Evolutionary conservation across 2,329 filamentous ascomycete genomes (phyloP).

Genomic region (Hirsutella rhossiliensis): DNA sequence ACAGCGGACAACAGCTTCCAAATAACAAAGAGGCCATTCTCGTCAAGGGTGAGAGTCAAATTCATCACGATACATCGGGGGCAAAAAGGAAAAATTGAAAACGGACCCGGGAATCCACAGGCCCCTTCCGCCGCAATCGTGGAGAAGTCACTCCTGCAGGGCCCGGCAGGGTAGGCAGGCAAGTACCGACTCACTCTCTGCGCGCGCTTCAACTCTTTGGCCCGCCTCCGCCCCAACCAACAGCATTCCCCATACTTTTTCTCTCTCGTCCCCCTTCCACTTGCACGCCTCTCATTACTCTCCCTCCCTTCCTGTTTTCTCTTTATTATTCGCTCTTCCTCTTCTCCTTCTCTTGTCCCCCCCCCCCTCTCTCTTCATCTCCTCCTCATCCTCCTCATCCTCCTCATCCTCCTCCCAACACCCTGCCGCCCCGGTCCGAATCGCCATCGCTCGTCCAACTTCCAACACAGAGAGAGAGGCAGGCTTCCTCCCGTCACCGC

Average conservation of each 20-base stretch:
- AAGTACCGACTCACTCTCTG: neutral
- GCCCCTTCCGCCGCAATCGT: no score
- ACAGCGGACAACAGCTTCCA: no score
- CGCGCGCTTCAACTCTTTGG: constrained; percentile 2
- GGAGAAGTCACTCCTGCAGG: no score
- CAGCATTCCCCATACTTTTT: constrained; percentile 2
- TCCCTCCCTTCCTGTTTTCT: neutral
- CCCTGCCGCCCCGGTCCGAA: no score
- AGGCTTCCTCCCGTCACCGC: neutral
- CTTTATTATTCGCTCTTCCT: neutral
- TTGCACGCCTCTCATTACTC: neutral
- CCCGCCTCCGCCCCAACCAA: constrained; percentile 4
- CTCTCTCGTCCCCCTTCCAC: neutral
- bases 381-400: neutral
- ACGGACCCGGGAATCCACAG: no score
- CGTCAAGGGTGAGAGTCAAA: no score
- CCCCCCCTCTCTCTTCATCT: neutral
- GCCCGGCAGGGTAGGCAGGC: neutral
- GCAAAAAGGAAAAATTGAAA: neutral
- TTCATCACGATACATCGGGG: no score
- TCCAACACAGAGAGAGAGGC: neutral
- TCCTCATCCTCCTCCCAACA: neutral
- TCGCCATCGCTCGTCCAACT: neutral
- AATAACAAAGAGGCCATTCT: no score
- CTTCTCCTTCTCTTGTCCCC: neutral